Conservation (phyloP, 306 rosid genomes). For the Quercus agrifolia region DNA sequence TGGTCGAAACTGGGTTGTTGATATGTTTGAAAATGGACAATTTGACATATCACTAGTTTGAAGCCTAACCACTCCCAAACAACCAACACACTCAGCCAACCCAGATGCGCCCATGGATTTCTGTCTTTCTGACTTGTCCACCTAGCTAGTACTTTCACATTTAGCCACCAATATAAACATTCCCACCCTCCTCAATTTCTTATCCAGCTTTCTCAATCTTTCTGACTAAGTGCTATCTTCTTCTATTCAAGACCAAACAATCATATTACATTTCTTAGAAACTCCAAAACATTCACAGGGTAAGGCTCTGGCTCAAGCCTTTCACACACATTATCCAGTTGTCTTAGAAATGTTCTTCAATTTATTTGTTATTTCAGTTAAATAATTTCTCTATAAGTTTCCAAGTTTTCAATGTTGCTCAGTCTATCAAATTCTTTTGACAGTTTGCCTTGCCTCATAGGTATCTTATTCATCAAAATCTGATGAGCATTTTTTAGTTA, state of each 20-base stretch:
- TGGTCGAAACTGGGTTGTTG: neutral
- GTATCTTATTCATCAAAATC: neutral
- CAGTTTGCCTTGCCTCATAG: neutral
- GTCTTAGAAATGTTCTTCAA: neutral
- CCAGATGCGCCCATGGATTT: slow-evolving; percentile 59
- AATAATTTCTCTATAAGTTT: neutral
- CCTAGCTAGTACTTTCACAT: neutral
- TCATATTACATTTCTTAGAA: neutral
- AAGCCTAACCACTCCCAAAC: slow-evolving; percentile 25
- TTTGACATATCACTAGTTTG: neutral
- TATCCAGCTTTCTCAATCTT: neutral
- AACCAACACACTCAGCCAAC: neutral
- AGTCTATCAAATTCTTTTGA: neutral
- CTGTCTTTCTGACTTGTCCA: slow-evolving; percentile 33
- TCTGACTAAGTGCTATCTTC: neutral
- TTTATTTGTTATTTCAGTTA: neutral
- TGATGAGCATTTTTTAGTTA: neutral
- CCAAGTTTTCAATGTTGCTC: neutral
- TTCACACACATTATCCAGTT: neutral
- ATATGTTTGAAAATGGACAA: neutral
- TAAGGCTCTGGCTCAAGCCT: neutral
- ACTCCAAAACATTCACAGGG: neutral
- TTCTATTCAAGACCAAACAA: neutral
- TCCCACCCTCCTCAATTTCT: neutral
- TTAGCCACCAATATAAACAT: neutral